Evolutionary conservation across 192 early-diverging fungal genomes (phyloP).

Genomic region (Backusella parvicylindrica): DNA sequence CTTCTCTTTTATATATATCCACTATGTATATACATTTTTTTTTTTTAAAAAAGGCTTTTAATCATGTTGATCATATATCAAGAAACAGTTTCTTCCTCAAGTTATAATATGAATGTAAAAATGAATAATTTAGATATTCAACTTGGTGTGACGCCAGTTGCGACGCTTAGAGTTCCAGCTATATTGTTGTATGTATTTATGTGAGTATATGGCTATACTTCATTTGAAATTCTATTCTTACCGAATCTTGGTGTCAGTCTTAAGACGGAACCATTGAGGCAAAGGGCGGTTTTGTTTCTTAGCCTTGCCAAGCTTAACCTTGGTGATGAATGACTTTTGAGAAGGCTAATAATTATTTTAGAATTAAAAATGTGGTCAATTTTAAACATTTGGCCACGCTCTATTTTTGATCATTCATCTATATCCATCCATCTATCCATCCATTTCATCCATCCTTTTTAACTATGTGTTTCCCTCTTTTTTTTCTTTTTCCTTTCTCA

Average conservation of each 20-base stretch:
- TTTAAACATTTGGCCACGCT: conserved; percentile 7
- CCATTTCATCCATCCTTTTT: conserved; percentile 15
- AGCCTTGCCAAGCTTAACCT: conserved; percentile 98
- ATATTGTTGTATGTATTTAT: no score
- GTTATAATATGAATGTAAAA: not conserved
- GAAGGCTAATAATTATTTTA: conserved; percentile 65
- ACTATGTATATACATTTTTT: no score
- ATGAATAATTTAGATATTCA: conserved; percentile 73
- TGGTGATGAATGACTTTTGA: conserved; percentile 97
- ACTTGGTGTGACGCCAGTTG: conserved; percentile 99
- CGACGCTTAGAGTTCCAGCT: conserved; percentile 99
- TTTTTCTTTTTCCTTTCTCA: not conserved
- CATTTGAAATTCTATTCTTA: no score
- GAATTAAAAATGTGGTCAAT: not conserved
- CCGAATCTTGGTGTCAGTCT: conserved; percentile 91
- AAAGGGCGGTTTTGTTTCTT: conserved; percentile 98
- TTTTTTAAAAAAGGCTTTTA: not conserved
- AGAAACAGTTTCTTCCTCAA: not conserved
- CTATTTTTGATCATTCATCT: not conserved
- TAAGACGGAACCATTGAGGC: conserved; percentile 96
- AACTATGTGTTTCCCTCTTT: conserved; percentile 1
- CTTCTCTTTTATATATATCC: no score
- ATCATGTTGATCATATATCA: not conserved
- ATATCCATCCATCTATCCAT: conserved; percentile 24
- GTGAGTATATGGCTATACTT: no score